These are phyloP conservation scores for Exophiala oligosperma DNA, from an alignment of 2,329 filamentous ascomycete genomes.

Conservation along the genomic window DNA sequence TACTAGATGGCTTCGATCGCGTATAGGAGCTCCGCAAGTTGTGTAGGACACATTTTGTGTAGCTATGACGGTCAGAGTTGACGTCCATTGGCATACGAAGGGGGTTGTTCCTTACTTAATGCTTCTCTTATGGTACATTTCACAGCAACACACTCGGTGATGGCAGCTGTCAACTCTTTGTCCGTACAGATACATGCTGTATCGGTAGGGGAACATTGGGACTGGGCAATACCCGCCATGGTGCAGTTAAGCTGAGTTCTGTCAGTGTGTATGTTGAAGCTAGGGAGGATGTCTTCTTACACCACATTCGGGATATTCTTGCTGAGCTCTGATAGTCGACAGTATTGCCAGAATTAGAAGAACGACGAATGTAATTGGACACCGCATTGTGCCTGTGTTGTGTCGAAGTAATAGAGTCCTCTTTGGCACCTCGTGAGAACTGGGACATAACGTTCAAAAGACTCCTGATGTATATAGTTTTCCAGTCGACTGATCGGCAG, in stretches of 20 bases:
- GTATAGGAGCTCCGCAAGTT: constrained; percentile 40
- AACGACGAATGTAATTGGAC: not conserved
- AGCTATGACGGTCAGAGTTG: constrained; percentile 26
- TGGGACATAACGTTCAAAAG: no score
- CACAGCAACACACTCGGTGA: constrained; percentile 37
- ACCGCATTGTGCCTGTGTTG: not conserved
- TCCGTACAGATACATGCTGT: constrained; percentile 43
- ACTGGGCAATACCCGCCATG: constrained; percentile 34
- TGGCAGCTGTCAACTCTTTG: constrained; percentile 32
- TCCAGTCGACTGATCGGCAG: no score
- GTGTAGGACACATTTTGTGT: constrained; percentile 45
- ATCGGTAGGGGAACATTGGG: constrained; percentile 39
- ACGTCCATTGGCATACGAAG: not conserved
- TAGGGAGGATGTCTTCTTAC: not conserved
- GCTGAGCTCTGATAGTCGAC: not conserved
- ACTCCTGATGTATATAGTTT: no score
- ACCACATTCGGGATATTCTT: constrained; percentile 14
- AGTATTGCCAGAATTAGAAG: not conserved
- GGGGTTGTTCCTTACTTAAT: constrained; percentile 32
- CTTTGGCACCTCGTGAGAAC: no score
- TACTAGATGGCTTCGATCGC: constrained; percentile 36
- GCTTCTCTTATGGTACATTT: constrained; percentile 41
- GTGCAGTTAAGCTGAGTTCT: constrained; percentile 12
- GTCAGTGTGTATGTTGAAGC: not conserved
- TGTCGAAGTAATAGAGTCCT: no score